Evolutionary conservation across 768 basidiomycete species (phyloP), one percentile per base, ranked within the genome.

Genomic region (Crassisporium funariophilum): DNA sequence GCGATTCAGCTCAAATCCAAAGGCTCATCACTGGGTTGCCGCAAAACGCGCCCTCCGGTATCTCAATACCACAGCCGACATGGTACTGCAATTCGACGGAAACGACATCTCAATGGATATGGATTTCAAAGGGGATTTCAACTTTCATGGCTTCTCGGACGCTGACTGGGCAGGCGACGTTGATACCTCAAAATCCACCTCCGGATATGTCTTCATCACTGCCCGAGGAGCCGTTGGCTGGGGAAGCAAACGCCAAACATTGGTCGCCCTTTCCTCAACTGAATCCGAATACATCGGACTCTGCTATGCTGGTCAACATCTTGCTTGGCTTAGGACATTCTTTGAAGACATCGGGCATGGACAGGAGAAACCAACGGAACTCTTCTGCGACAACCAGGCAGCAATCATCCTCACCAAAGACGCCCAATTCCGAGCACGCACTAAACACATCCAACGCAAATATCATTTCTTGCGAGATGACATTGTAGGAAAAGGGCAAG

Each of bases 371-470:
- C 54, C 50, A 7, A 59, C 47, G 2, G 35, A 25, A n/a, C 44
- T 45, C 33, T 47, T 39, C 22, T 51, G 44, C 15, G 63, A 68
- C 49, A 66, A 66, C 31, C 55, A 58, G 38, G 48, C 57, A 3
- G 55, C 57, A 2, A 60, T 64, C 22, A 50, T 48, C 0, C 55
- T 66, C 8, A 44, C 62, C 1, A 54, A 55, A 25, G 52, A 56
- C 19, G 23, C 50, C 2, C 47, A 55, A 21, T 60, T 59, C 38
- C 67, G 67, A 17, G 42, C 61, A 7, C 43, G 63, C 2, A 66
- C 66, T 2, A 74, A 72, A 43, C 72, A 74, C 56, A 73, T 74
- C 43, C 61, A 69, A 35, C 55, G 66, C 12, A 60, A 61, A 13
- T 63, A 66, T 46, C 68, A 71, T 43, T 64, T 59, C 36, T 52